Evolutionary conservation across 2,329 filamentous ascomycete species (phyloP).

Genomic region (Didymella lethalis): DNA sequence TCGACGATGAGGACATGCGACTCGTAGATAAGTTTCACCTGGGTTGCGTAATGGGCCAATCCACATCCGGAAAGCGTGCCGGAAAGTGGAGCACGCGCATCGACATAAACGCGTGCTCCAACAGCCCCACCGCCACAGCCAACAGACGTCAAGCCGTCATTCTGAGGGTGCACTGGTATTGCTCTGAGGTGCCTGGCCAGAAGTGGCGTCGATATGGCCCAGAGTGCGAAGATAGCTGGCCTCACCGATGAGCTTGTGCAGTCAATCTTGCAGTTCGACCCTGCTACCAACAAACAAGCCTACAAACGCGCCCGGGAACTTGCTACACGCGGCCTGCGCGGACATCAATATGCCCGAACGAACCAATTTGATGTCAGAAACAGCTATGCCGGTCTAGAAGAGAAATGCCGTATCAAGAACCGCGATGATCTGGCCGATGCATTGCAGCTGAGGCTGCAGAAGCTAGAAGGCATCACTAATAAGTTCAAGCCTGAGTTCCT

Average conservation of each 20-base stretch:
- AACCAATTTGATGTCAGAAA: slow-evolving; percentile 59
- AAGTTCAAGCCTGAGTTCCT: slow-evolving; percentile 82
- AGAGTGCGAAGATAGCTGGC: slow-evolving; percentile 68
- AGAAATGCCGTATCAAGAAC: slow-evolving; percentile 83
- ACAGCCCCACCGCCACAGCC: slow-evolving; percentile 9
- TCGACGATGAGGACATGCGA: slow-evolving; percentile 12
- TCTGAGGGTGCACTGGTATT: not conserved
- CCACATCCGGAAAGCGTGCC: slow-evolving; percentile 11
- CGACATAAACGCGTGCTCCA: slow-evolving; percentile 22
- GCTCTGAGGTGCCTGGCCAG: not conserved
- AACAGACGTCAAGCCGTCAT: not conserved
- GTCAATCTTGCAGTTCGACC: slow-evolving; percentile 63
- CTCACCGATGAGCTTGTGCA: slow-evolving; percentile 76
- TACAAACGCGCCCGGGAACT: slow-evolving; percentile 51
- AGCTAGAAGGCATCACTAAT: slow-evolving; percentile 62
- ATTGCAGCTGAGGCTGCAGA: slow-evolving; percentile 65
- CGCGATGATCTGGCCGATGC: slow-evolving; percentile 81
- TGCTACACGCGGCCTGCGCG: slow-evolving; percentile 51
- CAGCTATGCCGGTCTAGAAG: slow-evolving; percentile 66
- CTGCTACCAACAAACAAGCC: slow-evolving; percentile 41
- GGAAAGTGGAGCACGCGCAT: slow-evolving; percentile 20
- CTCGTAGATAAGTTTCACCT: slow-evolving; percentile 20
- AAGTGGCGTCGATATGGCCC: slow-evolving; percentile 66
- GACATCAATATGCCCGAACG: slow-evolving; percentile 54
- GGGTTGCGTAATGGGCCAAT: slow-evolving; percentile 22